Base-by-base conservation (phyloP, 2,329 filamentous ascomycete species). In the Alternaria solani region DNA sequence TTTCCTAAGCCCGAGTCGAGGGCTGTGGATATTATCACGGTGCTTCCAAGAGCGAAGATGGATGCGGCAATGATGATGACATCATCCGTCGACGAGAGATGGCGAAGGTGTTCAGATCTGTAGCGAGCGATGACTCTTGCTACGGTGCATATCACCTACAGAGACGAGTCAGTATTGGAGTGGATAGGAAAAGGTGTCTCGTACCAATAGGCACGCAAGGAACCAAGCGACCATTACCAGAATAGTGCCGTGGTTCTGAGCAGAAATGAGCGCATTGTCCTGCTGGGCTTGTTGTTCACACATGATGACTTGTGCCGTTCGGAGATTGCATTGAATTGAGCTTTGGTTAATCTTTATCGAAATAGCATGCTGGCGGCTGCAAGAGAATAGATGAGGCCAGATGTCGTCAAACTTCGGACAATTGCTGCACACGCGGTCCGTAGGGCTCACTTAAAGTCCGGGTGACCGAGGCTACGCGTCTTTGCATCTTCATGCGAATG, bases 161-260 rank as follows among this genome's bases (percentile, higher is more conserved):
- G 12, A 3, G 8, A 32, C 14, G 8, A 34, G 49, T 69, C 34
- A 70, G 57, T 25, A 5, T 47, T 41, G 14, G 14, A 38, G 16
- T 18, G 20, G 42, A 32, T 16, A 16, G 39, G 38, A 7, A 9
- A n/a, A 11, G 16, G 41, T 8, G n/a, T 23, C 20, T 58, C 56
- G 49, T 63, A 73, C 71, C 34, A 74, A 57, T 34, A 67, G 54
- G 47, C 65, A 68, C n/a, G 62, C 65, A 36, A 74, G 59, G 34
- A 71, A 71, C 70, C 69, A 74, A 52, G 65, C 62, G 36, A 61
- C 65, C 59, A 73, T 73, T 49, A 70, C 62, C 59, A 74, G 55
- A 55, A 74, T 62, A 18, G 67, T 64, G 3, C 69, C 70, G 57
- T 65, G 69, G 46, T 69, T 67, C 51, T 74, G 66, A 60, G 66